Conservation (phyloP, 345 rosid genomes). For the Bruguiera sexangula region DNA sequence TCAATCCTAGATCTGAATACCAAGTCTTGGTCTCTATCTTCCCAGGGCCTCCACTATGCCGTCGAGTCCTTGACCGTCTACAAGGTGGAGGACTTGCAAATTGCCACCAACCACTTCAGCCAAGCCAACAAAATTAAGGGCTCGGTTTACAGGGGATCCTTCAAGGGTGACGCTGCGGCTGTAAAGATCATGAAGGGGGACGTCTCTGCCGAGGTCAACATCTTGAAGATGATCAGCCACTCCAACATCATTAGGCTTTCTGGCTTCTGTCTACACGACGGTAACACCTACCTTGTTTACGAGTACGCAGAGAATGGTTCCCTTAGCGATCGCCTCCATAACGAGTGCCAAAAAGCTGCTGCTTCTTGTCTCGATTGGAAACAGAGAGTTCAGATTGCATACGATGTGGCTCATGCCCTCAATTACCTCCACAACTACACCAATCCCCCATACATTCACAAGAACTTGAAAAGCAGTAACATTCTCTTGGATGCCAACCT, state of each 20-base stretch:
- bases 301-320: conserved; percentile 74
- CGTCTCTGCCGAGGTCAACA: conserved; percentile 70
- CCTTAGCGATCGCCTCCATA: conserved; percentile 59
- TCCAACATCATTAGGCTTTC: conserved; percentile 78
- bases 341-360: conserved; percentile 14
- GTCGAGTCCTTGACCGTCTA: conserved; percentile 63
- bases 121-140: conserved; percentile 58
- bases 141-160: conserved; percentile 57
- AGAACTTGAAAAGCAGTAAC: conserved; percentile 78
- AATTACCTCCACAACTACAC: conserved; percentile 75
- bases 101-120: conserved; percentile 58
- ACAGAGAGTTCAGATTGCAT: conserved; percentile 74
- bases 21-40: conserved; percentile 43
- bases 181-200: conserved; percentile 80
- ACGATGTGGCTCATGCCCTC: conserved; percentile 68
- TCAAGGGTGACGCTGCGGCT: conserved; percentile 73
- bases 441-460: conserved; percentile 75
- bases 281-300: conserved; percentile 73
- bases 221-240: conserved; percentile 73
- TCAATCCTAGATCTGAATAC: conserved; percentile 19
- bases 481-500: conserved; percentile 66
- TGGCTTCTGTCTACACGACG: conserved; percentile 73
- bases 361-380: conserved; percentile 56
- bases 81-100: conserved; percentile 51
- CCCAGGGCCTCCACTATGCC: conserved; percentile 46